These are phyloP conservation scores for Calonectria hawksworthii DNA, from an alignment of 2,329 filamentous ascomycete genomes.

Conservation along the genomic window DNA sequence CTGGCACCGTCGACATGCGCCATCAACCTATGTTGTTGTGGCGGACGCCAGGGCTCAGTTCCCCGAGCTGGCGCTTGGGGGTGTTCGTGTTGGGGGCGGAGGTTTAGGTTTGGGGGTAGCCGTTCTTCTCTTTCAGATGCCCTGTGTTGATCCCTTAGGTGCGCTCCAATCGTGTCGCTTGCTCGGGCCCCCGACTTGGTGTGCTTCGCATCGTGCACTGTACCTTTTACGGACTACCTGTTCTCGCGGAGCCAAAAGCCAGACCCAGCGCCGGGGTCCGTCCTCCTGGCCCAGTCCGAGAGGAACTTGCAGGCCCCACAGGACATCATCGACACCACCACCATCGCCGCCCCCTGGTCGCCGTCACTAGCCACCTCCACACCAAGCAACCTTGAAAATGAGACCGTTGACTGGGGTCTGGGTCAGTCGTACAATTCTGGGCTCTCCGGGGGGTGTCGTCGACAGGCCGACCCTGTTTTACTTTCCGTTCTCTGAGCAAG, in stretches of 20 bases:
- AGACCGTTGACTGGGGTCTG: slow-evolving; percentile 46
- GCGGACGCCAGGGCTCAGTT: slow-evolving; percentile 39
- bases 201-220: slow-evolving; percentile 18
- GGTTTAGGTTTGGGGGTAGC: slow-evolving; percentile 32
- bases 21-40: slow-evolving; percentile 1
- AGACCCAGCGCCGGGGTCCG: slow-evolving; percentile 33
- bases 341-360: slow-evolving; percentile 46
- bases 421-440: slow-evolving; percentile 48
- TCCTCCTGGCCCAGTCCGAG: slow-evolving; percentile 28
- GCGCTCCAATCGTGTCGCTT: slow-evolving; percentile 41
- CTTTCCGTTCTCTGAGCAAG: slow-evolving; percentile 39
- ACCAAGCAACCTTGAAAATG: slow-evolving; percentile 47
- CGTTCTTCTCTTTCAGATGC: slow-evolving; percentile 26
- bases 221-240: slow-evolving; percentile 15
- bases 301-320: slow-evolving; percentile 44
- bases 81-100: slow-evolving; percentile 39
- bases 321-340: slow-evolving; percentile 48
- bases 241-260: slow-evolving; percentile 27
- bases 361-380: slow-evolving; percentile 50
- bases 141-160: slow-evolving; percentile 26
- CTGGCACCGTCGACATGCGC: slow-evolving; percentile 8
- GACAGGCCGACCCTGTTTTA: slow-evolving; percentile 36
- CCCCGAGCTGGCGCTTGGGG: slow-evolving; percentile 45
- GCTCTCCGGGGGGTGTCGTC: slow-evolving; percentile 38
- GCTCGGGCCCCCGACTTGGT: slow-evolving; percentile 34